Percentiles rank a stretch among this genome's conserved stretches.
Conservation (phyloP, 2,329 filamentous ascomycete species). For the Ceratocystis huliohia region DNA sequence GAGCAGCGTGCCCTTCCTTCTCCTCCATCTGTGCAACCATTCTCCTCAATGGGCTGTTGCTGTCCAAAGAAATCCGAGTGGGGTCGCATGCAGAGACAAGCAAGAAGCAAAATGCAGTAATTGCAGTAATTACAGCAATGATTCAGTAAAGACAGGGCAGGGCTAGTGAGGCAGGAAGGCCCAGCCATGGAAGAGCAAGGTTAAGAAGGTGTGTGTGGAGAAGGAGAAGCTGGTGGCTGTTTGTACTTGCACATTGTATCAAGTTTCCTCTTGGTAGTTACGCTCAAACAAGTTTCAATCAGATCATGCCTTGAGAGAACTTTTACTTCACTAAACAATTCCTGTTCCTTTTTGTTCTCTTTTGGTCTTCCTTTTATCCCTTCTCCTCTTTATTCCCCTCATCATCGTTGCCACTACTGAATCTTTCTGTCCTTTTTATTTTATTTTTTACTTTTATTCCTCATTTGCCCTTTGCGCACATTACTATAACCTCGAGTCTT, state of each 20-base stretch:
- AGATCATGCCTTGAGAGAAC: background rate
- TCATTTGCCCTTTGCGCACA: background rate
- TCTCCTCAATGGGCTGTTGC: background rate
- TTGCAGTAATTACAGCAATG: background rate
- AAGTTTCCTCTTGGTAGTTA: background rate
- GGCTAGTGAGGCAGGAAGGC: background rate
- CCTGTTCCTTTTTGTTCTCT: background rate
- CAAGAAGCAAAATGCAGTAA: background rate
- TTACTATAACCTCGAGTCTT: background rate
- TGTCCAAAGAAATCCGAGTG: background rate
- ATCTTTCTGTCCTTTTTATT: background rate
- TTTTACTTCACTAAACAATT: background rate
- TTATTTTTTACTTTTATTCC: background rate
- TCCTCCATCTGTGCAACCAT: conserved; percentile 7
- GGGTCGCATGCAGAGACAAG: background rate
- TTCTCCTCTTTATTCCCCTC: background rate
- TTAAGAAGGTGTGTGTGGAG: background rate
- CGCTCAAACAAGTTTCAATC: conserved; percentile 10
- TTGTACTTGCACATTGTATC: background rate
- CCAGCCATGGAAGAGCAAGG: background rate
- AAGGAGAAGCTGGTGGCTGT: background rate
- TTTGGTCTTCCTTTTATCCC: background rate
- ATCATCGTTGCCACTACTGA: background rate
- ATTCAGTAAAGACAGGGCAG: background rate
- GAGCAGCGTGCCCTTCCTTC: background rate